A percentile compares a stretch with the other conserved stretches of the same genome.
Conservation (phyloP, 805 yeast genomes). For the Candida pseudoglaebosa region DNA sequence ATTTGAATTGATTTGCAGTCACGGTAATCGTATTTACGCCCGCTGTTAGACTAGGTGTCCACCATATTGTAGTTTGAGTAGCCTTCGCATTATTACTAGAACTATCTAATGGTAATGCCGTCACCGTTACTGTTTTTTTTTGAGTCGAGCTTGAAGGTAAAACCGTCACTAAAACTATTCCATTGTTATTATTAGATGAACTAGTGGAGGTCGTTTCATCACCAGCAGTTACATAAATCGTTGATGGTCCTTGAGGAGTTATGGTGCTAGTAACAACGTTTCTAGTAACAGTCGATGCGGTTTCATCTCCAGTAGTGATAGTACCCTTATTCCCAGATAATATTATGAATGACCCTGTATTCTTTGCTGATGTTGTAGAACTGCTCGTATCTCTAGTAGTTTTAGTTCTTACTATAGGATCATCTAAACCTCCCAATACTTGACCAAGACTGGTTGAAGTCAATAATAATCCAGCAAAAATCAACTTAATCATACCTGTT, state of each 20-base stretch:
- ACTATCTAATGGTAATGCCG: slow-evolving; percentile 3
- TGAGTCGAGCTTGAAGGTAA: slow-evolving; percentile 1
- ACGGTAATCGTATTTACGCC: slow-evolving; percentile 9
- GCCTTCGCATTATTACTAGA: neutral
- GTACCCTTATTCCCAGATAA: neutral
- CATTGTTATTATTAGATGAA: neutral
- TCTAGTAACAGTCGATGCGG: slow-evolving; percentile 9
- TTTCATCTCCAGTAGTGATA: slow-evolving; percentile 6
- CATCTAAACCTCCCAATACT: slow-evolving; percentile 4
- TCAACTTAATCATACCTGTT: neutral
- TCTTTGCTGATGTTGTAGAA: neutral
- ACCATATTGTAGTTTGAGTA: slow-evolving; percentile 9
- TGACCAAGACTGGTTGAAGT: neutral
- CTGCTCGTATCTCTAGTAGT: slow-evolving; percentile 3
- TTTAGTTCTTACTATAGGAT: slow-evolving; percentile 1
- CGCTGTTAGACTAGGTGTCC: slow-evolving; percentile 9
- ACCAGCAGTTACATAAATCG: neutral
- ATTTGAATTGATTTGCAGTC: slow-evolving; percentile 10
- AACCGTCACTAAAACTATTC: neutral
- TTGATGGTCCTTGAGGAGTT: neutral
- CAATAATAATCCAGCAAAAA: neutral
- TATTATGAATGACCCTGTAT: neutral
- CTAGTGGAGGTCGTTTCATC: neutral
- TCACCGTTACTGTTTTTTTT: slow-evolving; percentile 5
- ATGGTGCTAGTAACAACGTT: slow-evolving; percentile 3